Evolutionary conservation across 75 land plant species (phyloP).

Genomic region (Chamaecyparis obtusa): DNA sequence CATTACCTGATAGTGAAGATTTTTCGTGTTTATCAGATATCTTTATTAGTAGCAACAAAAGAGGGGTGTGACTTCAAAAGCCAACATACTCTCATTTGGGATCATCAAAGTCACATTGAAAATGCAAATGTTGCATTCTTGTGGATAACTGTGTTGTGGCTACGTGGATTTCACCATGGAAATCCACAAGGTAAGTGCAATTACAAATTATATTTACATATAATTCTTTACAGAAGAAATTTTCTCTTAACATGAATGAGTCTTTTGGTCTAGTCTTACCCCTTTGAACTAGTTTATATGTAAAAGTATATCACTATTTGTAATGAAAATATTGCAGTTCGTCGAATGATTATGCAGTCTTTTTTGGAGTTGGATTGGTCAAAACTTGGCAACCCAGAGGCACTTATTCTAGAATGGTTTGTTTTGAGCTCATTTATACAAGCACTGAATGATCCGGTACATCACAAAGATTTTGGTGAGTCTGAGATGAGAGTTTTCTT

Average conservation of each 20-base stretch:
- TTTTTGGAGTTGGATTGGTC: slow-evolving; percentile 76
- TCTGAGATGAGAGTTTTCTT: slow-evolving; percentile 1
- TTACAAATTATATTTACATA: neutral
- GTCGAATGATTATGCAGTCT: slow-evolving; percentile 85
- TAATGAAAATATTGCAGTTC: slow-evolving; percentile 51
- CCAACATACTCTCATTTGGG: neutral
- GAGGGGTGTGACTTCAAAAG: neutral
- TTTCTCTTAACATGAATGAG: neutral
- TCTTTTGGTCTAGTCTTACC: neutral
- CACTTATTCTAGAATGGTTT: slow-evolving; percentile 59
- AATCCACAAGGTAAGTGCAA: slow-evolving; percentile 76
- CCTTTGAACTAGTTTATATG: neutral
- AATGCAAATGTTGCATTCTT: slow-evolving; percentile 36
- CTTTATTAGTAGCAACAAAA: slow-evolving; percentile 46
- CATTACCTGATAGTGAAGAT: neutral
- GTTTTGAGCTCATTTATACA: slow-evolving; percentile 70
- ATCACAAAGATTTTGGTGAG: slow-evolving; percentile 94
- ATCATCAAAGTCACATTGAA: slow-evolving; percentile 32
- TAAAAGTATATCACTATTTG: neutral
- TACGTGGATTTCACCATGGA: slow-evolving; percentile 82
- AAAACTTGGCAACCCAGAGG: slow-evolving; percentile 28
- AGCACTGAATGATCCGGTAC: slow-evolving; percentile 83
- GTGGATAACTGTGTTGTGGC: slow-evolving; percentile 86
- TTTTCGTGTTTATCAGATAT: slow-evolving; percentile 38
- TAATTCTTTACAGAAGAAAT: neutral